Evolutionary conservation across 1,284 basidiomycete genomes (phyloP), one percentile per base, ranked within the genome.

Genomic region (Boletus sp.): DNA sequence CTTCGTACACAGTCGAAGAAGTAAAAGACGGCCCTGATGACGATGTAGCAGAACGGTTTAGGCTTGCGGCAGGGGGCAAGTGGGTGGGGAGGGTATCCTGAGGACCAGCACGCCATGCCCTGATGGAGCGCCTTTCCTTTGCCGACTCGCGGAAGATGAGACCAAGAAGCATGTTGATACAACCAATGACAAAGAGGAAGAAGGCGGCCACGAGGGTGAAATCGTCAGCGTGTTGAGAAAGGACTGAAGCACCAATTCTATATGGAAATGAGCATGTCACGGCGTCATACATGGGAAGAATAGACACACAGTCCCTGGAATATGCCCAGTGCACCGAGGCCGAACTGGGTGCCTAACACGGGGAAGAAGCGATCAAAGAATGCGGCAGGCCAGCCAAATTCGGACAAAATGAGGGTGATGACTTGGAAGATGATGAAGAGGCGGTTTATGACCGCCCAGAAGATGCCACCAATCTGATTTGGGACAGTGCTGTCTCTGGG

Each of bases 191-290:
- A 71, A 94, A 94, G 53, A 94, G 78, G 71, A 93, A 81, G 78
- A 92, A 94, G 41, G 84, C 88, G 1, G 89, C 77, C 57, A 92
- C 88, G 61, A 93, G 87, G 19, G 90, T 84, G 71, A 94, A 93
- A 57, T 82, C 82, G 58, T 87, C 81, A 52, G 89, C 85, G 68
- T 84, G 86, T 65, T 92, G 89, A 12, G 88, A 89, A 47, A 94
- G 82, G 49, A 94, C 81, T 20, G 83, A 80, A 27, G 88, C 87
- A 14, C 87, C 86, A 60, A 94, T 88, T 47, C 79, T 80, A 51
- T 25, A 42, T 27, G 19, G 33, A 57, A 41, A 44, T 48, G 49
- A 50, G 48, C 20, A 48, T 41, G 55, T 42, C 25, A 19, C 48
- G 32, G 3, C 12, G 27, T 16, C 8, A 30, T 22, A 48, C 34